Conservation (phyloP, 1,284 basidiomycete species). For the Neolentinus lepideus region DNA sequence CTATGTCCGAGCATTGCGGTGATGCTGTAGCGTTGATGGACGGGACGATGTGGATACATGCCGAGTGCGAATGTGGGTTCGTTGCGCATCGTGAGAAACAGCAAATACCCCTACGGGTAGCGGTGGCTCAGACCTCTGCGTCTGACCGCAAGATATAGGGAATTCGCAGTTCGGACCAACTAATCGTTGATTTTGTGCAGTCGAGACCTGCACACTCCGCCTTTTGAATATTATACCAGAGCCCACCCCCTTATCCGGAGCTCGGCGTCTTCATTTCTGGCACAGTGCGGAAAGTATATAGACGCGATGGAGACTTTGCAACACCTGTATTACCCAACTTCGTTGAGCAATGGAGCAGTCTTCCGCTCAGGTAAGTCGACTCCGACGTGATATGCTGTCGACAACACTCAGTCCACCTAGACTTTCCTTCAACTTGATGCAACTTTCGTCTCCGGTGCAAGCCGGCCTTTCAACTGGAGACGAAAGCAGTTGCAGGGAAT, state of each 20-base stretch:
- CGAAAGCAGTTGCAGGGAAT: conserved; percentile 6
- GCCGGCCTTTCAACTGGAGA: conserved; percentile 5
- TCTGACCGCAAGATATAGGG: too few relatives aligned
- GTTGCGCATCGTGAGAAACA: not conserved
- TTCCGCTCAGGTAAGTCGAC: not conserved
- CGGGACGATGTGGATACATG: not conserved
- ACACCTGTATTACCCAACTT: not conserved
- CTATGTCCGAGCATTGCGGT: too few relatives aligned
- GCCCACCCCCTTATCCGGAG: not conserved
- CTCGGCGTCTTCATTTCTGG: too few relatives aligned
- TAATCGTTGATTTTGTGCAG: too few relatives aligned
- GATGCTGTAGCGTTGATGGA: not conserved
- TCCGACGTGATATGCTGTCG: too few relatives aligned
- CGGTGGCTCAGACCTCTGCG: not conserved
- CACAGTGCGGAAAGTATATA: too few relatives aligned
- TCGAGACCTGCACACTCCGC: not conserved
- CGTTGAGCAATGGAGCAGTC: not conserved
- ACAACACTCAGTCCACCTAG: not conserved
- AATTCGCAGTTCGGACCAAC: too few relatives aligned
- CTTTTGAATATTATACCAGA: not conserved
- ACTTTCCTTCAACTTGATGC: conserved; percentile 1
- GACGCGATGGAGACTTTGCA: not conserved
- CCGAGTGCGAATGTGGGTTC: not conserved
- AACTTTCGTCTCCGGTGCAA: conserved; percentile 2
- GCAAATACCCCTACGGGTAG: not conserved